Base-by-base conservation (phyloP, 176 grass and related monocot genomes). In the Phragmites australis region DNA sequence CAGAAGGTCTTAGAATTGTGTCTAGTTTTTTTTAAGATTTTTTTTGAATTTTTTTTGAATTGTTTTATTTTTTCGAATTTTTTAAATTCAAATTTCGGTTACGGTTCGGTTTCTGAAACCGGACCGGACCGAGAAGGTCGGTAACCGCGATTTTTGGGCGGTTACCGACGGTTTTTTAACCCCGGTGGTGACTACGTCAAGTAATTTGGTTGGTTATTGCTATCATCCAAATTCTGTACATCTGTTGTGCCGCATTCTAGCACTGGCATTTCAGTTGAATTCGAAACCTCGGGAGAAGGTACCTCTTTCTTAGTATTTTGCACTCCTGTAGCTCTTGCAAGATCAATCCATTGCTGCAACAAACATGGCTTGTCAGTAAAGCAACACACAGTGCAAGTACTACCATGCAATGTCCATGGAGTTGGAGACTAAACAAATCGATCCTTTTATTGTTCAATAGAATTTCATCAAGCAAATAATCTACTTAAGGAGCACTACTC, bases 291-390 rank as follows among this genome's bases (percentile, higher is more conserved):
- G 81, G 81, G 80, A 65, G 74, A 54, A 66, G 81, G 81, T 48
- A 64, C 9, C 81, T 91, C 86, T 32, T 85, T 89, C 56, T 89
- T 91, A 41, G 84, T 84, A 34, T 58, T 88, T 50, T 99, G 96
- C 81, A 99, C 50, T 32, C 93, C 96, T 41, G 96, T 93, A 82
- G 70, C 81, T 67, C 96, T 85, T 71, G 96, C 96, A 74, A 99
- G 76, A 93, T 99, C 96, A 34, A 99, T 40, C 96, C 96, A 99
- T 99, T 95, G 96, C 96, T 99, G 88, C 84, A 95, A 85, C 40
- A 85, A 76, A 81, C 8, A 72, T 53, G 40, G 32, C n/a, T 23
- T 50, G 62, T 88, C 42, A 75, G 32, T 30, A 83, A 63, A 79
- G 27, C 44, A 40, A 60, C 45, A 27, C 45, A 15, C 12, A 48